Evolutionary conservation across 176 grass and related monocot species (phyloP), one percentile per base, ranked within the genome.

Genomic region (Cenchrus fungigraminus): DNA sequence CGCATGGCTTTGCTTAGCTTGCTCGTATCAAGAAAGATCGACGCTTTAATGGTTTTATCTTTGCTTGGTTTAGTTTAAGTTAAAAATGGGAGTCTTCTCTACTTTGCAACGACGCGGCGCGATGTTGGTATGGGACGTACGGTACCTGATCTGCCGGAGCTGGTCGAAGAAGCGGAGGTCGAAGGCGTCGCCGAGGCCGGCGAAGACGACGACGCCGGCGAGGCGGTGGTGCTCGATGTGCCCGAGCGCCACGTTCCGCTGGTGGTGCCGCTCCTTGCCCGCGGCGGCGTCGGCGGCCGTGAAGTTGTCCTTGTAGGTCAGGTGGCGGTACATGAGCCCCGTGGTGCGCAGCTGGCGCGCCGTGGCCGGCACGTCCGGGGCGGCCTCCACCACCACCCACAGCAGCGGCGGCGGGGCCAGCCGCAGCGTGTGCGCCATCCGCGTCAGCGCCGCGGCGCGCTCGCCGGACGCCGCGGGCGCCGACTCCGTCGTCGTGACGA

Each of bases 271-370:
- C 75, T 84, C 89, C 74, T 84, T 90, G 2, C 89, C 89, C 6
- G 65, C 89, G 54, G 88, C 91, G 4, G 52, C 79, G 49, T 79
- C 79, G 12, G 92, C 86, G 60, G 87, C 88, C 15, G 97, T 97
- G 82, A 99, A 92, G 87, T 99, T 99, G 60, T 92, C 97, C 86
- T 91, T 92, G 88, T 96, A 99, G 0, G 90, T 86, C 11, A 99
- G 82, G 82, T 99, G 97, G 4, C 97, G 73, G 90, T 99, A 99
- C 82, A 97, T 89, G 75, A 99, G 34, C 54, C 97, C 94, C 40
- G 94, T 99, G 65, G 72, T 51, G 65, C 97, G 84, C 54, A 99
- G 86, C 84, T 92, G 71, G 34, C 69, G 84, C 40, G 90, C 92
- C 1, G 97, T 99, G 6, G 62, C 71, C 4, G 91, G 76, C 6